Percentiles rank a stretch among this genome's conserved stretches.
These are phyloP conservation scores for Lactuca sativa DNA, from an alignment of 129 eudicot genomes.

Conservation along the genomic window DNA sequence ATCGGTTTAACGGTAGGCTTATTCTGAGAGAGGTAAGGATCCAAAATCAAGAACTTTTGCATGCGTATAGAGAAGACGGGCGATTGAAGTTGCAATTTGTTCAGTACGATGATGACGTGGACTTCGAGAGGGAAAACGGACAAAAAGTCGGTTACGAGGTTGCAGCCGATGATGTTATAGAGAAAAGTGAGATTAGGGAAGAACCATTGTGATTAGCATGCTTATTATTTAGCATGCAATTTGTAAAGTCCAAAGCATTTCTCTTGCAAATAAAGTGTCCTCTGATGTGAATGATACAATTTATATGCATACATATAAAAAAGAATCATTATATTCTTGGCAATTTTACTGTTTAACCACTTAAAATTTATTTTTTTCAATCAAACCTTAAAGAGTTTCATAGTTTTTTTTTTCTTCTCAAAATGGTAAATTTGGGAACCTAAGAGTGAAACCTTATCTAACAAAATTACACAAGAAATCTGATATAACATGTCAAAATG, in stretches of 20 bases:
- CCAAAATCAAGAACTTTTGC: conserved; percentile 63
- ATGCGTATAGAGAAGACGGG: conserved; percentile 75
- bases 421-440: background rate
- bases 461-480: background rate
- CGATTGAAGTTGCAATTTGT: conserved; percentile 63
- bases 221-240: conserved; percentile 14
- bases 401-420: background rate
- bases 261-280: conserved; percentile 18
- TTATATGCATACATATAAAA: conserved; percentile 6
- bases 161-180: conserved; percentile 13
- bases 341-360: background rate
- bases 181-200: conserved; percentile 33
- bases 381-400: background rate
- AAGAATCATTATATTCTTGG: background rate
- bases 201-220: conserved; percentile 24
- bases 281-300: conserved; percentile 11
- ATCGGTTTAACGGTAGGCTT: conserved; percentile 68
- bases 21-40: conserved; percentile 65
- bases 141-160: conserved; percentile 21
- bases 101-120: conserved; percentile 59
- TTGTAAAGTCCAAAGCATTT: conserved; percentile 14
- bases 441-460: background rate
- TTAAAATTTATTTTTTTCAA: background rate
- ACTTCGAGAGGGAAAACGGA: conserved; percentile 30
- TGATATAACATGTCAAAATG: background rate